These are phyloP conservation scores for Hypocreales sp. DNA, from an alignment of 2,329 filamentous ascomycete species.

Conservation along the genomic window DNA sequence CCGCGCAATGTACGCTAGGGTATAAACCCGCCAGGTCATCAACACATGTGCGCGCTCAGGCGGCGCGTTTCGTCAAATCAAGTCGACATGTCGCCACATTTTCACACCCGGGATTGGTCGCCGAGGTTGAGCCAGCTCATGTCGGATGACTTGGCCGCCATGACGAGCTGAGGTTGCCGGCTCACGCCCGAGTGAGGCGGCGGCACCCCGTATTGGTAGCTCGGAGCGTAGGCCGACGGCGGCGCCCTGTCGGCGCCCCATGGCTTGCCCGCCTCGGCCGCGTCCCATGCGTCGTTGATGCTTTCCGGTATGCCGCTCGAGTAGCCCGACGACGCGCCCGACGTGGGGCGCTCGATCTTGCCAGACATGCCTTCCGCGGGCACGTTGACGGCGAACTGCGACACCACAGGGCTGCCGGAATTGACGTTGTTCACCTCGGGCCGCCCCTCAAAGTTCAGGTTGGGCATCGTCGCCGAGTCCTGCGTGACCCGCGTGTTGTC, in stretches of 20 bases:
- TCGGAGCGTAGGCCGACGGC: conserved; percentile 34
- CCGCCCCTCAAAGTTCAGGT: conserved; percentile 48
- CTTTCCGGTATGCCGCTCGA: conserved; percentile 53
- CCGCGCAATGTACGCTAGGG: not conserved
- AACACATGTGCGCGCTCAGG: not conserved
- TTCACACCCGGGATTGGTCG: conserved; percentile 21
- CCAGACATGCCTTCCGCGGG: conserved; percentile 43
- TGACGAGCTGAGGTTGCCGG: conserved; percentile 33
- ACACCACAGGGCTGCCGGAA: conserved; percentile 54
- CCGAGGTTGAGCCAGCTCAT: conserved; percentile 73
- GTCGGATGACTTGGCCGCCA: conserved; percentile 39
- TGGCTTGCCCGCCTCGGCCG: conserved; percentile 24
- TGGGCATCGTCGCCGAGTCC: conserved; percentile 55
- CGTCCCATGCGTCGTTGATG: conserved; percentile 40
- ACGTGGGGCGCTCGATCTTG: conserved; percentile 42
- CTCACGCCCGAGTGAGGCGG: conserved; percentile 22
- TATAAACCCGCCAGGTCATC: not conserved
- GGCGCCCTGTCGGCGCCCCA: conserved; percentile 36
- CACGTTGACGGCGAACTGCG: conserved; percentile 37
- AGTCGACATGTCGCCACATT: no score
- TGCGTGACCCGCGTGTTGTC: conserved; percentile 33
- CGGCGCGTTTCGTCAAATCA: not conserved
- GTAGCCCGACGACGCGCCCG: conserved; percentile 36
- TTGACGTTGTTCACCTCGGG: conserved; percentile 50
- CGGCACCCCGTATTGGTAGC: conserved; percentile 25